Evolutionary conservation across 805 yeast genomes (phyloP), one percentile per base, ranked within the genome.

Genomic region (Wickerhamiella domercqiae): DNA sequence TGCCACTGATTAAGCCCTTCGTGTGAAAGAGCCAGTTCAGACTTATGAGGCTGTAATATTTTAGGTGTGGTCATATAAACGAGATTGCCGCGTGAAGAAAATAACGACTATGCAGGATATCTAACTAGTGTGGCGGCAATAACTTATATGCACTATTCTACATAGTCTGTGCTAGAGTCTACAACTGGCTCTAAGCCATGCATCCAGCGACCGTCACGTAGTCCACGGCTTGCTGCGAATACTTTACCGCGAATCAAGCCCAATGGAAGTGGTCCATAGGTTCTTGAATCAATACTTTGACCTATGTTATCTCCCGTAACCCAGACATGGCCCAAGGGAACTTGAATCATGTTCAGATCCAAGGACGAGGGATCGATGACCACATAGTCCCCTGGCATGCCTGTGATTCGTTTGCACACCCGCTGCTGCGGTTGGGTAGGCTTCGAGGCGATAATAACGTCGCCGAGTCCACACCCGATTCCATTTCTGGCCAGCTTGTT

Each of bases 271-370:
- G 77, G 82, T 28, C 86, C 80, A 53, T 90, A 90, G 0, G 82
- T 72, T 47, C 98, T 64, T 3, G 95, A 82, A 51, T 90, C 99
- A 34, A 86, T 61, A 16, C 94, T 81, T 47, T 77, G 83, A 20
- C 82, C 69, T 40, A 87, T 58, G 52, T 90, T 90, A 52, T 90
- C 99, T 2, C 99, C 99, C 0, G 96, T 83, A 3, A 86, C 77
- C 97, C 97, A 90, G 34, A 82, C 80, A 57, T 90, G 98, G 2
- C 98, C 98, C 47, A 75, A 72, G 1, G 98, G 98, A 0, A 90
- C 86, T 39, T 62, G 65, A 6, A 87, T 74, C 55, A 64, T 82
- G 39, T 71, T 68, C n/a, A n/a, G n/a, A 19, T 50, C 64, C 3
- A 30, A 7, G 31, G 83, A 71, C 1, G 55, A 43, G 6, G 96